These are phyloP conservation scores for Uronychia setigera DNA, from an alignment of 73 alveolate genomes.

Conservation along the genomic window DNA sequence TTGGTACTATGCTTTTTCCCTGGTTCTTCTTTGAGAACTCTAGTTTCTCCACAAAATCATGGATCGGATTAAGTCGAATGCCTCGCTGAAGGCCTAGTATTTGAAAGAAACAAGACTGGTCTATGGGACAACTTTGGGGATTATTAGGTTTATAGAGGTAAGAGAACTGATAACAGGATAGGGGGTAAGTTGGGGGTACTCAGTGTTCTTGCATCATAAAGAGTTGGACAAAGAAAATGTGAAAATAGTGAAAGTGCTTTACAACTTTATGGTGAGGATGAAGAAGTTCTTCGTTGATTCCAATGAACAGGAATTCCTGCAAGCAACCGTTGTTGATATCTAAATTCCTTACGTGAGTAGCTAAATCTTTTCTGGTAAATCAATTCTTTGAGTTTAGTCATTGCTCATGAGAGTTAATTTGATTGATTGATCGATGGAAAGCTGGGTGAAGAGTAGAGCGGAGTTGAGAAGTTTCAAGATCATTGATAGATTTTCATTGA, in stretches of 20 bases:
- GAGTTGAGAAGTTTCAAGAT: neutral
- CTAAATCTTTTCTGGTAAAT: neutral
- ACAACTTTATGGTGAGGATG: constrained; percentile 55
- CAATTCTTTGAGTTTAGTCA: neutral
- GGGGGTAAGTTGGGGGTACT: constrained; percentile 58
- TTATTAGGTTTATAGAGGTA: neutral
- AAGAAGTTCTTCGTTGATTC: constrained; percentile 15
- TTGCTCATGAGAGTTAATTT: neutral
- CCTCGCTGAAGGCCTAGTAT: neutral
- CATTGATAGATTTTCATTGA: neutral
- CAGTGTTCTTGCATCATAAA: constrained; percentile 52
- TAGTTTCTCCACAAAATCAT: neutral
- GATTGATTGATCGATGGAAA: neutral
- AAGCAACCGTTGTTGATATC: neutral
- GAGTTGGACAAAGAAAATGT: constrained; percentile 55
- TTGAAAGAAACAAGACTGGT: neutral
- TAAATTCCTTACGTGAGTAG: neutral
- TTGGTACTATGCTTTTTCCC: neutral
- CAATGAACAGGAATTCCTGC: neutral
- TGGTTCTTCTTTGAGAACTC: neutral
- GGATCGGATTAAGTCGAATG: neutral
- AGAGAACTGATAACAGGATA: neutral
- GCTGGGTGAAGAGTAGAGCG: neutral
- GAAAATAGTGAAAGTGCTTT: constrained; percentile 46
- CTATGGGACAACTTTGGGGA: neutral